A percentile compares a stretch with the other conserved stretches of the same genome.
phyloP scores from a whole-genome alignment of 495 filamentous ascomycete genomes.

The Podospora sp. region DNA sequence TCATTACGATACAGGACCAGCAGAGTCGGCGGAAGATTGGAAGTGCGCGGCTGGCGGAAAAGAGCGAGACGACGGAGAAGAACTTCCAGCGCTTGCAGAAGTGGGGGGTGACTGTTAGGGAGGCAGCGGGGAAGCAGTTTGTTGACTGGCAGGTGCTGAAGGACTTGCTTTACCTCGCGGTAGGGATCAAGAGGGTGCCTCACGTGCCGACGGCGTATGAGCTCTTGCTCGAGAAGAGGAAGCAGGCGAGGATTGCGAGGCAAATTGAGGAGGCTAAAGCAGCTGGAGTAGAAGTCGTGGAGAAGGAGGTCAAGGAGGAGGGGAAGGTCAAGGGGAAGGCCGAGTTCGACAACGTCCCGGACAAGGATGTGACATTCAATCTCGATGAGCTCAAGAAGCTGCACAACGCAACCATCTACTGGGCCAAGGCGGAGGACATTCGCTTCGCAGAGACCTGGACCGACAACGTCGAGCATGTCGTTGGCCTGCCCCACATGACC shows the following conservation, averaged over 20 bases:
- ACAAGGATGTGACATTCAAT: not conserved
- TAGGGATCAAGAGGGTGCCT: no score
- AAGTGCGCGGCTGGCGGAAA: not conserved
- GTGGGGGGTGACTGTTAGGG: constrained; percentile 26
- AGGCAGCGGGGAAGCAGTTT: constrained; percentile 23
- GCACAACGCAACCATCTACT: constrained; percentile 58
- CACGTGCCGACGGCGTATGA: no score
- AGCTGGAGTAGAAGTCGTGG: no score
- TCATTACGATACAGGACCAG: not conserved
- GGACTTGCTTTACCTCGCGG: no score
- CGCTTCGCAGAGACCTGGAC: constrained; percentile 71
- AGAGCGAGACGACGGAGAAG: not conserved
- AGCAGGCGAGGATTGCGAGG: no score
- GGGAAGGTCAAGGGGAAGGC: constrained; percentile 29
- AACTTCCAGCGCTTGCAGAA: not conserved
- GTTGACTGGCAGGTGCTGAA: constrained; percentile 2
- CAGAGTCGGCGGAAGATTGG: not conserved
- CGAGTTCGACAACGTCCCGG: constrained; percentile 30
- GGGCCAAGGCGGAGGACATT: constrained; percentile 68
- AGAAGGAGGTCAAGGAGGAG: constrained; percentile 32
- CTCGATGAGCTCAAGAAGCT: constrained; percentile 33
- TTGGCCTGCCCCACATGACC: constrained; percentile 38
- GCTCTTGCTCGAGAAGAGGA: no score
- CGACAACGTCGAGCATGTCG: constrained; percentile 62
- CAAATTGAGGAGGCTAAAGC: no score